These are phyloP conservation scores for Mucor irregularis DNA, from an alignment of 371 early-diverging fungal genomes.

Conservation along the genomic window DNA sequence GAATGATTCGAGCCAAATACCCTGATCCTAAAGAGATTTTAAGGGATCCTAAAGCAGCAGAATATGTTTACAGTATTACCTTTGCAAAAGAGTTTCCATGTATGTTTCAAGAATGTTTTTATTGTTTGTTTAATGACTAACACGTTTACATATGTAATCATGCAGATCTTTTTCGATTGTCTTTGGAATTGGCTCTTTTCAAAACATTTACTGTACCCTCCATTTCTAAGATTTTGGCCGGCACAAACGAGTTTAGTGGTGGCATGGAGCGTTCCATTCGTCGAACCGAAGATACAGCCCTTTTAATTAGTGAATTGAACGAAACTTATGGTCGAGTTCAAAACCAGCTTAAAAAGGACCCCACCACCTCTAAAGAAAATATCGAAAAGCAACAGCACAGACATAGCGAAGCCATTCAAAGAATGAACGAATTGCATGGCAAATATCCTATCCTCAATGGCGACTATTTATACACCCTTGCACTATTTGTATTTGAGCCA, in stretches of 20 bases:
- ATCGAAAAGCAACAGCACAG: constrained; percentile 25
- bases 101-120: constrained; percentile 4
- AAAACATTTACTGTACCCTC: constrained; percentile 47
- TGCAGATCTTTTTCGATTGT: constrained; percentile 12
- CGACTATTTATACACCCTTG: constrained; percentile 45
- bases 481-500: constrained; percentile 41
- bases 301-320: constrained; percentile 27
- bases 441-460: constrained; percentile 46
- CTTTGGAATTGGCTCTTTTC: constrained; percentile 37
- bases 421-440: constrained; percentile 50
- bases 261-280: constrained; percentile 22
- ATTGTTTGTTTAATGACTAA: neutral
- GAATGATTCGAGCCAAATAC: constrained; percentile 30
- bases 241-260: constrained; percentile 41
- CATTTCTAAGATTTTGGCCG: constrained; percentile 33
- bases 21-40: constrained; percentile 48
- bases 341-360: constrained; percentile 13
- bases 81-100: constrained; percentile 47
- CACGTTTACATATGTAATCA: no score
- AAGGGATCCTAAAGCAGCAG: constrained; percentile 29
- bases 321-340: constrained; percentile 25
- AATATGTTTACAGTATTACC: constrained; percentile 19
- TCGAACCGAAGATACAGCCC: constrained; percentile 41
- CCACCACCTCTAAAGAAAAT: constrained; percentile 8
- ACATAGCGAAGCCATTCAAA: constrained; percentile 16